Conservation (phyloP, 441 rosid species). For the Sinapis alba region DNA sequence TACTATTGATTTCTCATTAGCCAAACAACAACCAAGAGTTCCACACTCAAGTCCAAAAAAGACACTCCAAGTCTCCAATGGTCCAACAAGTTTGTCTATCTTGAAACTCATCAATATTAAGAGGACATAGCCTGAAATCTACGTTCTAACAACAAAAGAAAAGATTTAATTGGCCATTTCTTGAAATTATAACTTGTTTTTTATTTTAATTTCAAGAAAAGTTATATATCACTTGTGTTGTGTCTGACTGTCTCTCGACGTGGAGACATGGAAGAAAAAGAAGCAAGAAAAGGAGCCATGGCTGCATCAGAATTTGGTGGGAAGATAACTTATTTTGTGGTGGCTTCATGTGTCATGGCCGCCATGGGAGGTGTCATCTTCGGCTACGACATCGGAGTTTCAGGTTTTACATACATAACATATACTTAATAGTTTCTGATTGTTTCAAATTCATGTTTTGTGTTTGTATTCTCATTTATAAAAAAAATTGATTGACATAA, state of each 20-base stretch:
- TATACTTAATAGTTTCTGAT: neutral
- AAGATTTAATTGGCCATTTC: neutral
- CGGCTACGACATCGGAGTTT: constrained; percentile 77
- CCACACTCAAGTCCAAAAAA: constrained; percentile 20
- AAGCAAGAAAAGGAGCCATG: constrained; percentile 26
- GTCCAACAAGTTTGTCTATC: constrained; percentile 10
- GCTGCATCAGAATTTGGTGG: constrained; percentile 36
- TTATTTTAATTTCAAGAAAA: neutral
- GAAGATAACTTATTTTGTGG: constrained; percentile 55
- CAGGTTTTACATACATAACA: constrained; percentile 44
- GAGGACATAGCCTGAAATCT: neutral
- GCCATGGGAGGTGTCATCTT: constrained; percentile 84
- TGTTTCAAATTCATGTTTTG: neutral
- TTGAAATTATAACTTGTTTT: neutral
- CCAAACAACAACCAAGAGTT: constrained; percentile 8
- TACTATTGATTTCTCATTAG: constrained; percentile 9
- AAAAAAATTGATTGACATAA: neutral
- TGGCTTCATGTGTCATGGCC: constrained; percentile 78
- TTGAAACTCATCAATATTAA: constrained; percentile 2
- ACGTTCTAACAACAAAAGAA: neutral
- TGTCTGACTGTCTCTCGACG: constrained; percentile 4
- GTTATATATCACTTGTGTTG: constrained; percentile 1
- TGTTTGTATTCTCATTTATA: neutral
- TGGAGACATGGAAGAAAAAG: constrained; percentile 22
- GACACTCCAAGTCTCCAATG: neutral